Evolutionary conservation across 148 eudicot genomes (phyloP).

Genomic region (Persicaria maculosa): DNA sequence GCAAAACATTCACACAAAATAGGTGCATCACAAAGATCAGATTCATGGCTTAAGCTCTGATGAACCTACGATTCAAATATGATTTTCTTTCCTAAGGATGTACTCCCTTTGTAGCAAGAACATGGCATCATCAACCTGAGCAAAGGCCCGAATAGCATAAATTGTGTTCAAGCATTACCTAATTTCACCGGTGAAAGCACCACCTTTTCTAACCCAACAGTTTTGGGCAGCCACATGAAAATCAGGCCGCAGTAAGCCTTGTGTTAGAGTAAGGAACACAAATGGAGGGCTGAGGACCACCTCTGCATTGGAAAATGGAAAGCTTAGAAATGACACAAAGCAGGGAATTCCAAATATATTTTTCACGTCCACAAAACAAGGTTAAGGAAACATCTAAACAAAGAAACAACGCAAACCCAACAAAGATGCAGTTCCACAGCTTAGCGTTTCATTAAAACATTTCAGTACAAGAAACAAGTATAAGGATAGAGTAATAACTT

Average conservation of each 20-base stretch:
- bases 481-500: background rate
- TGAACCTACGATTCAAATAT: background rate
- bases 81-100: background rate
- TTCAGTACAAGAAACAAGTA: background rate
- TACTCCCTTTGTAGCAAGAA: background rate
- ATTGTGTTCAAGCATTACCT: constrained; percentile 28
- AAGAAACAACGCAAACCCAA: background rate
- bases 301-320: constrained; percentile 30
- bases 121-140: background rate
- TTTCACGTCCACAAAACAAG: too few relatives aligned
- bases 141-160: background rate
- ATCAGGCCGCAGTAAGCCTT: constrained; percentile 40
- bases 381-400: too few relatives aligned
- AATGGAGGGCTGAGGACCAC: constrained; percentile 55
- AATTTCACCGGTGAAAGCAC: constrained; percentile 57
- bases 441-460: background rate
- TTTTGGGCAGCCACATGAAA: constrained; percentile 62
- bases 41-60: background rate
- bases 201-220: constrained; percentile 53
- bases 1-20: background rate
- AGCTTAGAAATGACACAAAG: background rate
- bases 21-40: background rate
- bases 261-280: constrained; percentile 35
- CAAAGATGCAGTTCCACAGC: background rate
- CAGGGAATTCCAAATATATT: background rate